Evolutionary conservation across 306 rosid genomes (phyloP).

Genomic region (Coriaria nepalensis): DNA sequence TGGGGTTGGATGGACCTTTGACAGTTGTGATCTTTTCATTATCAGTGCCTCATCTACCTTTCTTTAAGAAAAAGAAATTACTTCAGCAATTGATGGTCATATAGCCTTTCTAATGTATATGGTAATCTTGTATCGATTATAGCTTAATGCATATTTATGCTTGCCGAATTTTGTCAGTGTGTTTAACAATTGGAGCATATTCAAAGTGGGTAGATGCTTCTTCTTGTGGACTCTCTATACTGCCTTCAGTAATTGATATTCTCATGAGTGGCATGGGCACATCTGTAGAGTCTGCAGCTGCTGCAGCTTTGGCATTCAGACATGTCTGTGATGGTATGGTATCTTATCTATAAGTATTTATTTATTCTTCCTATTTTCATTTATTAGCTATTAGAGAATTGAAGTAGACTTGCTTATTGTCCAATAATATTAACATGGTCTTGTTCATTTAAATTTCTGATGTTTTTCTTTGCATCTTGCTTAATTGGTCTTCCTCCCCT

Average conservation of each 20-base stretch:
- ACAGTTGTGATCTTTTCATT: not conserved
- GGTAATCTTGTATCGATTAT: slow-evolving; percentile 2
- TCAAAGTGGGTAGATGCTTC: slow-evolving; percentile 96
- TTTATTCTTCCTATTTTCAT: slow-evolving; percentile 4
- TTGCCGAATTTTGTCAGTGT: slow-evolving; percentile 46
- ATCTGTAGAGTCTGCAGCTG: slow-evolving; percentile 94
- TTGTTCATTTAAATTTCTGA: not conserved
- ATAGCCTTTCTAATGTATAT: slow-evolving; percentile 9
- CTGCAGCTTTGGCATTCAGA: slow-evolving; percentile 90
- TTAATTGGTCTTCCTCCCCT: not conserved
- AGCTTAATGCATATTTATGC: slow-evolving; percentile 7
- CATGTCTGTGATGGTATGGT: slow-evolving; percentile 87
- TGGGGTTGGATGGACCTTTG: slow-evolving; percentile 5
- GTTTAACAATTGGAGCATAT: slow-evolving; percentile 86
- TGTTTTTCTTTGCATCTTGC: not conserved
- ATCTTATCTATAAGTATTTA: slow-evolving; percentile 14
- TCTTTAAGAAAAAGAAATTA: not conserved
- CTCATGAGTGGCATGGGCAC: slow-evolving; percentile 91
- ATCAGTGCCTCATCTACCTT: no score
- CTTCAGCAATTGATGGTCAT: slow-evolving; percentile 13
- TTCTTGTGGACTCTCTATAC: slow-evolving; percentile 56
- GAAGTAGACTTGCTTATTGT: no score
- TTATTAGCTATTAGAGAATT: no score
- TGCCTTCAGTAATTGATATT: slow-evolving; percentile 76
- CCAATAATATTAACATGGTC: not conserved